phyloP scores from a whole-genome alignment of 768 basidiomycete genomes.

The Serendipita sp. region DNA sequence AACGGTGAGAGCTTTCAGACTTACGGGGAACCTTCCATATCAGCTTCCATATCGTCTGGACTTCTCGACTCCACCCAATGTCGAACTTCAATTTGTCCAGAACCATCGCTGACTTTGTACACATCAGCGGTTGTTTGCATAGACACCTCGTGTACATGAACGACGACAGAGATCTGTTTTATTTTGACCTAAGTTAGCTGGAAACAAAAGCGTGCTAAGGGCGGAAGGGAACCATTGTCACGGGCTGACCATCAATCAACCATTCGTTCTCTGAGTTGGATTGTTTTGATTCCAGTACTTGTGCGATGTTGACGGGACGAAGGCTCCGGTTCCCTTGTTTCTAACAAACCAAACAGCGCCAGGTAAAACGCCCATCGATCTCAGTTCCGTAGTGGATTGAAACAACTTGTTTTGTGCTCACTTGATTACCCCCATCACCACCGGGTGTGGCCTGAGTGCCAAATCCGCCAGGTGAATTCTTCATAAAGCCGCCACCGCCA shows the following conservation, averaged over 20 bases:
- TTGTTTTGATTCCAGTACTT: constrained; percentile 62
- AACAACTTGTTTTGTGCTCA: background rate
- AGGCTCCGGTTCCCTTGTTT: constrained; percentile 24
- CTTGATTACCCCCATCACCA: background rate
- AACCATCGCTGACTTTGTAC: constrained; percentile 75
- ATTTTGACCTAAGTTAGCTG: constrained; percentile 16
- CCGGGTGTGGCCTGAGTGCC: background rate
- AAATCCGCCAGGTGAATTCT: background rate
- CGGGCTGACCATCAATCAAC: constrained; percentile 60
- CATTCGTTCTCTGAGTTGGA: constrained; percentile 81
- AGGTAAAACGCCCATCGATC: no score
- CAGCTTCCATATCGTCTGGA: constrained; percentile 34
- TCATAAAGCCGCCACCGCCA: background rate
- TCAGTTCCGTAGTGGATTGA: no score
- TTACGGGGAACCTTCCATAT: constrained; percentile 14
- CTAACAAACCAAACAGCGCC: no score
- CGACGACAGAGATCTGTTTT: constrained; percentile 54
- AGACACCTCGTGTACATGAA: constrained; percentile 50
- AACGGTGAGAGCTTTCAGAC: background rate
- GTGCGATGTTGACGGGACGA: constrained; percentile 63
- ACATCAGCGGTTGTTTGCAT: constrained; percentile 65
- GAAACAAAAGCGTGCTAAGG: constrained; percentile 7
- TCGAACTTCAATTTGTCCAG: constrained; percentile 58
- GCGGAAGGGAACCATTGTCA: constrained; percentile 27
- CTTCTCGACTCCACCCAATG: constrained; percentile 63